Evolutionary conservation across 2,329 filamentous ascomycete genomes (phyloP).

Genomic region (Pseudogymnoascus destructans): DNA sequence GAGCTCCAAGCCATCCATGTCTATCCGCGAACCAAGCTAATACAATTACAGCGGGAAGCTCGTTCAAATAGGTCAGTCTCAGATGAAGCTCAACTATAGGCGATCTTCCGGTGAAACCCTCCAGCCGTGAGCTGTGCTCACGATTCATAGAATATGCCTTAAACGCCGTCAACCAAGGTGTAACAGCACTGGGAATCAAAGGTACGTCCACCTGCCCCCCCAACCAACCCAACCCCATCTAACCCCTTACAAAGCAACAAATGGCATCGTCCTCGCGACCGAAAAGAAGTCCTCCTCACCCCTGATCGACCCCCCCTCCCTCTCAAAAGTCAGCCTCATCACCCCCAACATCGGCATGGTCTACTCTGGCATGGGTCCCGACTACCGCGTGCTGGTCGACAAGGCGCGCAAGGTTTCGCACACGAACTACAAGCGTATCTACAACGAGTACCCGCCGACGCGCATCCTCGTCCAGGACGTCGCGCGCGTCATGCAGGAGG

Average conservation of each 20-base stretch:
- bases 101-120: constrained; percentile 12
- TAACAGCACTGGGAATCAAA: constrained; percentile 97
- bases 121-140: constrained; percentile 15
- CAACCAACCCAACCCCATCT: not conserved
- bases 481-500: constrained; percentile 95
- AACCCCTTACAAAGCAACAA: constrained; percentile 54
- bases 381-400: constrained; percentile 95
- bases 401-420: constrained; percentile 97
- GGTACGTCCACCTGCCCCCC: constrained; percentile 38
- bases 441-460: constrained; percentile 99
- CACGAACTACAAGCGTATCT: constrained; percentile 98
- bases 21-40: constrained; percentile 31
- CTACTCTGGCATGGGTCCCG: constrained; percentile 97
- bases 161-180: constrained; percentile 98
- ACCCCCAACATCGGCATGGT: constrained; percentile 99
- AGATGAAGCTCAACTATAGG: not conserved
- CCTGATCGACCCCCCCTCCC: constrained; percentile 85
- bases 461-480: constrained; percentile 98
- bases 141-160: constrained; percentile 75
- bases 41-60: constrained; percentile 69
- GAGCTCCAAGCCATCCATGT: not conserved
- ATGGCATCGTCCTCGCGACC: constrained; percentile 95
- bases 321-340: constrained; percentile 95
- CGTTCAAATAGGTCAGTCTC: constrained; percentile 73
- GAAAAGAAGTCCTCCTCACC: constrained; percentile 99